Base-by-base conservation (phyloP, 169 alveolate species). In the Eimeria maxima region DNA sequence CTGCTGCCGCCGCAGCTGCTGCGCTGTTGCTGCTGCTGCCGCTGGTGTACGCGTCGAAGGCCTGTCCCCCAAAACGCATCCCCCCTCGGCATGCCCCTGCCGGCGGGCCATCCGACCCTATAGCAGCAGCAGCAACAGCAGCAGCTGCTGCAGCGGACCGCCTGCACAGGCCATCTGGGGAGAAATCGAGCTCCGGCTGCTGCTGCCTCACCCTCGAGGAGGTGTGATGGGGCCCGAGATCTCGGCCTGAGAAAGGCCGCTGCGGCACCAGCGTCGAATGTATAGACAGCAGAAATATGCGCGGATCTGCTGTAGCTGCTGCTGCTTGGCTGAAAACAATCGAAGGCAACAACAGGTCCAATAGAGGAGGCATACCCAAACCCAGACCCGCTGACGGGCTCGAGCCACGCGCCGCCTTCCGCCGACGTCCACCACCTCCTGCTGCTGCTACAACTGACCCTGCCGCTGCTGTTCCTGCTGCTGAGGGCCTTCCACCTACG, bases 241-340 rank as follows among this genome's bases (percentile, higher is more conserved):
- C 76, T 27, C 38, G 16, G 11, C 44, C 76, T 18, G 76, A 22
- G 27, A 27, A 22, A 10, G 76, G 44, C 38, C 38, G 16, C 44
- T 67, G 38, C 16, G 76, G 76, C 76, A 67, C 33, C 38, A 27
- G 44, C 27, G 76, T 27, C 16, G 76, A 67, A 42, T 67, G 53
- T 44, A 78, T 71, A 33, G 90, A 91, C 90, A 76, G 90, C 69
- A 91, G 67, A 53, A 91, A 91, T 53, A 91, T 81, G 24, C 84
- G 90, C 11, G 95, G 95, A 27, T 91, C 95, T 29, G 95, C 95
- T 1, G 90, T 83, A 1, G 60, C 60, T 53, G 60, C 60, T 53
- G 60, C 60, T 53, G 60, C 60, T 53, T 53, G 60, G 16, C 20
- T 53, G 50, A 91, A 91, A 16, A 24, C 45, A 24, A 91, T 29